A percentile compares a stretch with the other conserved stretches of the same genome.
Conservation (phyloP, 2,329 filamentous ascomycete species). For the Diaporthe batatas region DNA sequence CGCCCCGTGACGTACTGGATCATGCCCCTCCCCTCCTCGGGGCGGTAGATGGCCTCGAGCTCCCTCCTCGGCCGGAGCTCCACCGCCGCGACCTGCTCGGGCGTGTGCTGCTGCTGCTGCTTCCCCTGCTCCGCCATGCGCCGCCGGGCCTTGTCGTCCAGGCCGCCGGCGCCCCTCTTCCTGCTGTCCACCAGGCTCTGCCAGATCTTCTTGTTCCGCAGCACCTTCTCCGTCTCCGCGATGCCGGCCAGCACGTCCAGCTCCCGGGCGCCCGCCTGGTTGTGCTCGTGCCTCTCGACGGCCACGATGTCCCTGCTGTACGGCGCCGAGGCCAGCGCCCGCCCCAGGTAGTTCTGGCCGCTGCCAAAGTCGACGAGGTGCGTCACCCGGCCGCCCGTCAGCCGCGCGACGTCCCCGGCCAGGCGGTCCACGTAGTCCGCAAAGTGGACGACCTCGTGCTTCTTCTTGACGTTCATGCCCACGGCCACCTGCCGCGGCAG, state of each 20-base stretch:
- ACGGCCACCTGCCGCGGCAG: constrained; percentile 80
- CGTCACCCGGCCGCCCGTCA: constrained; percentile 73
- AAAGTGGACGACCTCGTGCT: constrained; percentile 93
- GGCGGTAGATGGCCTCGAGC: constrained; percentile 65
- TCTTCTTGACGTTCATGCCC: constrained; percentile 96
- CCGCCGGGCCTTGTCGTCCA: constrained; percentile 56
- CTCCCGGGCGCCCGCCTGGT: constrained; percentile 85
- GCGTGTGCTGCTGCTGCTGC: constrained; percentile 45
- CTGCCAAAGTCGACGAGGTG: constrained; percentile 97
- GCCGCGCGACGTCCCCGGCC: constrained; percentile 68
- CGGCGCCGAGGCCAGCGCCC: constrained; percentile 85
- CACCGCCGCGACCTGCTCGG: constrained; percentile 50
- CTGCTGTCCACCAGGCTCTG: constrained; percentile 63
- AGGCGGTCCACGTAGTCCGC: constrained; percentile 82
- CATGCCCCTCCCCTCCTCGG: constrained; percentile 73
- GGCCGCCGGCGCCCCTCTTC: constrained; percentile 57
- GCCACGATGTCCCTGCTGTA: constrained; percentile 91
- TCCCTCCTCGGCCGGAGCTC: constrained; percentile 67
- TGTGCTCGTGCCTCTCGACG: constrained; percentile 88
- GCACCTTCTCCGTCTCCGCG: constrained; percentile 77
- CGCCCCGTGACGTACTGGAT: constrained; percentile 84
- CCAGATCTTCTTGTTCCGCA: constrained; percentile 87
- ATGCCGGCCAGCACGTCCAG: constrained; percentile 88
- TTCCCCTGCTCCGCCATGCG: constrained; percentile 52
- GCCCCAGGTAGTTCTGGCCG: constrained; percentile 94